Percentiles rank a stretch among this genome's conserved stretches.
phyloP scores from a whole-genome alignment of 2,329 filamentous ascomycete genomes.

The Coniochaeta prunicola region DNA sequence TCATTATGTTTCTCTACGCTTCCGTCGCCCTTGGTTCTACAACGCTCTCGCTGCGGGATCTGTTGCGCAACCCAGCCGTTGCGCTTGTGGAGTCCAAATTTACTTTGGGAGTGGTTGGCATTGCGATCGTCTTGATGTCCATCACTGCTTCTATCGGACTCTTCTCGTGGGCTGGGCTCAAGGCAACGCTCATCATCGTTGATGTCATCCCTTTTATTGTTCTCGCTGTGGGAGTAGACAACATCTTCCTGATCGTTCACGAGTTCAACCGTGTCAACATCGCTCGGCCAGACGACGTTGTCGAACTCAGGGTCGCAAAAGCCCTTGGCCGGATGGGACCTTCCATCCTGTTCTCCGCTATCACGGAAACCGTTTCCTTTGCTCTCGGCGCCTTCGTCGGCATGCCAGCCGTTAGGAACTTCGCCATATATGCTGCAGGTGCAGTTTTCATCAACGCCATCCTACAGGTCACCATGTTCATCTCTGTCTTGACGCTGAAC shows the following conservation, averaged over 20 bases:
- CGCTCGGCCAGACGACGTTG: slow-evolving; percentile 80
- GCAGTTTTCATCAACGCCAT: slow-evolving; percentile 95
- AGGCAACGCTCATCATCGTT: slow-evolving; percentile 94
- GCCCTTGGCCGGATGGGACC: slow-evolving; percentile 95
- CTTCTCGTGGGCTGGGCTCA: slow-evolving; percentile 86
- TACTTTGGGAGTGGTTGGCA: slow-evolving; percentile 87
- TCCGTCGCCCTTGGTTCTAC: slow-evolving; percentile 88
- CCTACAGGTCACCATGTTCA: slow-evolving; percentile 95
- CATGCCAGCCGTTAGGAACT: slow-evolving; percentile 97
- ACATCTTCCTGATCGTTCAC: slow-evolving; percentile 97
- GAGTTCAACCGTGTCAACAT: slow-evolving; percentile 94
- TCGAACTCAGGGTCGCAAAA: slow-evolving; percentile 78
- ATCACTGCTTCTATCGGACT: slow-evolving; percentile 91
- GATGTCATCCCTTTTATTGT: slow-evolving; percentile 98
- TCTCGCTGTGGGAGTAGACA: slow-evolving; percentile 92
- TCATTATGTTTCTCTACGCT: slow-evolving; percentile 98
- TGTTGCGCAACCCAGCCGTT: slow-evolving; percentile 75
- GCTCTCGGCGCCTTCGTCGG: slow-evolving; percentile 87
- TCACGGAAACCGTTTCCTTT: slow-evolving; percentile 91
- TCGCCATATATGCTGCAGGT: slow-evolving; percentile 91
- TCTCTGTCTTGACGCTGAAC: slow-evolving; percentile 85
- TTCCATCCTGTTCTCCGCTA: slow-evolving; percentile 90
- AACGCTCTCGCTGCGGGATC: slow-evolving; percentile 66
- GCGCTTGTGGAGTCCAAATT: slow-evolving; percentile 95
- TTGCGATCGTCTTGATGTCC: slow-evolving; percentile 94